These are phyloP conservation scores for Neurospora sp. DNA, from an alignment of 495 filamentous ascomycete genomes.

Conservation along the genomic window DNA sequence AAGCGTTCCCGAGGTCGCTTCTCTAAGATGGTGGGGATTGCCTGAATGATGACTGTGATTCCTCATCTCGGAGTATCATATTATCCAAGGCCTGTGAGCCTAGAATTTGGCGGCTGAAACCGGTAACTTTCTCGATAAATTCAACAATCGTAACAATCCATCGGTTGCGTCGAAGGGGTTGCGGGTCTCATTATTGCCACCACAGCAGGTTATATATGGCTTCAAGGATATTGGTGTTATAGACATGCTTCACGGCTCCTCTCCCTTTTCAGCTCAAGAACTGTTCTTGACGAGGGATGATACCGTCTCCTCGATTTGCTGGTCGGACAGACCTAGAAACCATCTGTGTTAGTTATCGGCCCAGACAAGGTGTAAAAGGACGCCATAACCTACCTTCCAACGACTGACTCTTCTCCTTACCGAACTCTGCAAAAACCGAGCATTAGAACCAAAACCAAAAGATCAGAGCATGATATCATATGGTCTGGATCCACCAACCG, in stretches of 20 bases:
- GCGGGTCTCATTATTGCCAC: neutral
- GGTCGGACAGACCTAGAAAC: conserved; percentile 65
- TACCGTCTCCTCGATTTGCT: conserved; percentile 86
- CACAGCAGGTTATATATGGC: neutral
- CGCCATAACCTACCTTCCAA: conserved; percentile 54
- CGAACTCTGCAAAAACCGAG: conserved; percentile 51
- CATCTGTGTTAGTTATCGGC: conserved; percentile 8
- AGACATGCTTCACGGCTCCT: neutral
- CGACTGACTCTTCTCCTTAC: conserved; percentile 77
- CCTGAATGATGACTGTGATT: neutral
- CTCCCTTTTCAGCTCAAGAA: neutral
- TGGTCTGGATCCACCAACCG: conserved; percentile 45
- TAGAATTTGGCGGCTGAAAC: neutral
- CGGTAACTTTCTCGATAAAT: neutral
- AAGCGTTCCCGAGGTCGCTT: neutral
- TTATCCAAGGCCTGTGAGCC: neutral
- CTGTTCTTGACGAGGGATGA: conserved; percentile 65
- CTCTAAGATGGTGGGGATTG: neutral
- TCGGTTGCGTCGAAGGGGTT: neutral
- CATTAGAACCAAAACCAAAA: neutral
- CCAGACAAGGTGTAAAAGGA: neutral
- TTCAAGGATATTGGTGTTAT: neutral
- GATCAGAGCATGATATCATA: neutral
- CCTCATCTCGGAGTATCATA: neutral
- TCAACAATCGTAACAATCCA: neutral